phyloP scores from a whole-genome alignment of 495 filamentous ascomycete species.

The Thermothielavioides terrestris region DNA sequence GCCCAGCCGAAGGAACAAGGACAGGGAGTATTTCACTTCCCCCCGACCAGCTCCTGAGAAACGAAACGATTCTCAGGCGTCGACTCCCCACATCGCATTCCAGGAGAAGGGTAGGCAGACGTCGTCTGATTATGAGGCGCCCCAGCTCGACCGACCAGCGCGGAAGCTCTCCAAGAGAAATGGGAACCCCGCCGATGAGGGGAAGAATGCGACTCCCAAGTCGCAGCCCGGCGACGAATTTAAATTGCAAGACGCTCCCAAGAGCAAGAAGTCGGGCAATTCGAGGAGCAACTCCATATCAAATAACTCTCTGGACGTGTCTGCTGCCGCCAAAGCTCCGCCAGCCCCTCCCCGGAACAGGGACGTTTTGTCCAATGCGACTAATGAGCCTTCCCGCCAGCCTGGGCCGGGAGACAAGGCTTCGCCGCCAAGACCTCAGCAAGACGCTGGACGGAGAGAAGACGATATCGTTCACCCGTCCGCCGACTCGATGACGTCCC shows the following conservation, averaged over 20 bases:
- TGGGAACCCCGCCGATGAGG: constrained; percentile 33
- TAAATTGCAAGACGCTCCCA: constrained; percentile 67
- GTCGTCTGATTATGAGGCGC: constrained; percentile 42
- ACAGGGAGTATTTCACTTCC: constrained; percentile 47
- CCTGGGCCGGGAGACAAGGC: constrained; percentile 29
- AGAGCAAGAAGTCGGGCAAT: constrained; percentile 50
- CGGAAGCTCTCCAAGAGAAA: constrained; percentile 41
- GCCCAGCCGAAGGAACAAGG: constrained; percentile 34
- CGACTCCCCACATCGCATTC: constrained; percentile 82
- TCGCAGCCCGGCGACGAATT: constrained; percentile 46
- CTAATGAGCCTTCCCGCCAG: constrained; percentile 25
- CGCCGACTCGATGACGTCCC: constrained; percentile 27
- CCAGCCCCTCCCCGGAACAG: constrained; percentile 20
- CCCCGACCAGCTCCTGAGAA: constrained; percentile 27
- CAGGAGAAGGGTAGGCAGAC: constrained; percentile 72
- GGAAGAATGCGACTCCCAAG: constrained; percentile 27
- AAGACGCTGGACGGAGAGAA: constrained; percentile 40
- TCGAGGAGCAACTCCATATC: constrained; percentile 60
- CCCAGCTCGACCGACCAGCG: constrained; percentile 30
- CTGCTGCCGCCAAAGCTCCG: constrained; percentile 18
- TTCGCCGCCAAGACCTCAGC: constrained; percentile 39
- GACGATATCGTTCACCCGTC: constrained; percentile 37
- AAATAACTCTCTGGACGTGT: constrained; percentile 22
- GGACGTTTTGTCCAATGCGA: constrained; percentile 18
- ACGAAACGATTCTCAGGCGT: constrained; percentile 35